Base-by-base conservation (phyloP, 345 rosid species). In the Reutealis trisperma region DNA sequence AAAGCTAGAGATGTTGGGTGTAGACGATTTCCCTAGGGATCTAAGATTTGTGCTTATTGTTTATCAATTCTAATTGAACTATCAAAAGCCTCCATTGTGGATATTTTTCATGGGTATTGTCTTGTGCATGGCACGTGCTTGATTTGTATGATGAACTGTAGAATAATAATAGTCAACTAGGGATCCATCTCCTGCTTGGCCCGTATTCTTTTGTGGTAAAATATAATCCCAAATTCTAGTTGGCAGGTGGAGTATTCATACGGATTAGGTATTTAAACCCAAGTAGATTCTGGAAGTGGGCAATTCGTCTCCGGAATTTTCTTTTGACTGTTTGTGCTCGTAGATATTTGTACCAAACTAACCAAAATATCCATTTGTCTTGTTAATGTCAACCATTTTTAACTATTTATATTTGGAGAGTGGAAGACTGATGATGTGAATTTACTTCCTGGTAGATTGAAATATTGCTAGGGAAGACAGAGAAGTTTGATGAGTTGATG, bases 401-500 rank as follows among this genome's bases (percentile, higher is more conserved):
- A 2, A 4, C n/a, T 18, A 2, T 7, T 9, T 74, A 8, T 30
- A n/a, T 42, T 30, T 47, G 16, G 15, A 13, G 67, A 6, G 5
- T 63, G 14, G 58, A 24, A 37, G 71, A 21, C 71, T 82, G 44
- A 82, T 51, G 4, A 8, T 32, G 8, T 51, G 47, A 69, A 41
- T 62, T 61, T 70, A 2, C 59, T 1, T 21, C 41, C 49, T 75
- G 76, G 70, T 71, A 90, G 94, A 89, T 89, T 78, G 94, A 92
- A 81, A 90, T 90, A 42, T 57, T 86, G 71, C 83, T 90, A 0
- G 92, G 87, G 72, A 89, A 92, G 83, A 78, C 97, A 0, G 90
- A 81, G 52, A 90, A 89, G 84, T 90, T 92, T 13, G 97, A 90
- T 49, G 93, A 90, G 65, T 69, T 90, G 86, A 92, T 89, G 90